phyloP scores from a whole-genome alignment of 192 early-diverging fungal species.

The Podochytrium sp. region DNA sequence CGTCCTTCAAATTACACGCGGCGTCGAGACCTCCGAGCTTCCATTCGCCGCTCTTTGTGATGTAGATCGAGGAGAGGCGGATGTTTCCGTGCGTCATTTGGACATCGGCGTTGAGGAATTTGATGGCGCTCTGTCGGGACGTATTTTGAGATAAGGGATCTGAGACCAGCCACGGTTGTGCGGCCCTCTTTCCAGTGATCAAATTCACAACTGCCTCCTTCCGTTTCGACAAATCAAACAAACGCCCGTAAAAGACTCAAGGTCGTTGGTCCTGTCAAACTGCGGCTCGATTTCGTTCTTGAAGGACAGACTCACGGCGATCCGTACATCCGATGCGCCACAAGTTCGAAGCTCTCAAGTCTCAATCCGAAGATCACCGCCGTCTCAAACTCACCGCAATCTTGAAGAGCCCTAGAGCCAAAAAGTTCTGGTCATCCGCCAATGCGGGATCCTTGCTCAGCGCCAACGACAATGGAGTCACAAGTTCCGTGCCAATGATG shows the following conservation, averaged over 20 bases:
- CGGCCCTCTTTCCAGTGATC: no score
- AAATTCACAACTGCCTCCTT: no score
- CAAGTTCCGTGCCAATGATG: slow-evolving; percentile 87
- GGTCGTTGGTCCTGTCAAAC: no score
- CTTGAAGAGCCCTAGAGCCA: slow-evolving; percentile 88
- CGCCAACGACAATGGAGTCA: slow-evolving; percentile 65
- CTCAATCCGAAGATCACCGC: no score
- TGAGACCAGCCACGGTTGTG: no score
- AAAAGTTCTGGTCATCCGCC: slow-evolving; percentile 61
- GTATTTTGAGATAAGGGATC: no score
- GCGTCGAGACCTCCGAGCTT: slow-evolving; percentile 88
- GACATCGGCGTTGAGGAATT: slow-evolving; percentile 88
- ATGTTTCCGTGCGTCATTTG: slow-evolving; percentile 88
- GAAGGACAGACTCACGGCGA: no score
- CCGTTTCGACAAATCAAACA: no score
- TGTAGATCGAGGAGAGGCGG: slow-evolving; percentile 76
- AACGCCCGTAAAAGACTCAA: no score
- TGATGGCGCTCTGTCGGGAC: slow-evolving; percentile 70
- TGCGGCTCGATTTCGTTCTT: no score
- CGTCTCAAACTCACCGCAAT: slow-evolving; percentile 75
- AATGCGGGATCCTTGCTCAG: slow-evolving; percentile 49
- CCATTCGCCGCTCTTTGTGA: slow-evolving; percentile 93
- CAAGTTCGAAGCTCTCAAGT: no score
- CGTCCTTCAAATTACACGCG: slow-evolving; percentile 71
- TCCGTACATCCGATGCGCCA: no score